These are phyloP conservation scores for Podospora didyma DNA, from an alignment of 495 filamentous ascomycete genomes.

Conservation along the genomic window DNA sequence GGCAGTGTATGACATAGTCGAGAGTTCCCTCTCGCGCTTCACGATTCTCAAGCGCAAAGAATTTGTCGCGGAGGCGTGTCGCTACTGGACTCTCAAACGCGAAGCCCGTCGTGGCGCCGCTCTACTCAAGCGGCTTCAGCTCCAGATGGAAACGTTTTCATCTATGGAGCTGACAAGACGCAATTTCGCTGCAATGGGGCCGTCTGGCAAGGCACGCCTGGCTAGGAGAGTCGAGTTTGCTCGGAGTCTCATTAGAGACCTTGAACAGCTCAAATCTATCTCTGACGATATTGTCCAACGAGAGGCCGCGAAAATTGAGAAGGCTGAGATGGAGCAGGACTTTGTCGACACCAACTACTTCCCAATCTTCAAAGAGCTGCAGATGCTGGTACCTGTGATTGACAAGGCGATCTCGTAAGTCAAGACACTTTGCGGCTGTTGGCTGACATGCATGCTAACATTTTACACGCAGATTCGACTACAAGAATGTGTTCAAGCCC, in stretches of 20 bases:
- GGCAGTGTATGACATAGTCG: slow-evolving; percentile 74
- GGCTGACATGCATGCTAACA: slow-evolving; percentile 19
- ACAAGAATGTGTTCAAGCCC: slow-evolving; percentile 64
- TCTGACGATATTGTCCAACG: slow-evolving; percentile 66
- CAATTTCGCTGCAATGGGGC: slow-evolving; percentile 89
- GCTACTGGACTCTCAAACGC: slow-evolving; percentile 96
- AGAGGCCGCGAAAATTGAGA: slow-evolving; percentile 69
- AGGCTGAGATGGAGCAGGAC: slow-evolving; percentile 67
- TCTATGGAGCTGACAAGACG: slow-evolving; percentile 94
- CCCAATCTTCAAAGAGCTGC: slow-evolving; percentile 74
- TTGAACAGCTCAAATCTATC: slow-evolving; percentile 66
- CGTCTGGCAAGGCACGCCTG: slow-evolving; percentile 71
- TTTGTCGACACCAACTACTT: slow-evolving; percentile 88
- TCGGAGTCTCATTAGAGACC: slow-evolving; percentile 65
- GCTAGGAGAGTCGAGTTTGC: slow-evolving; percentile 85
- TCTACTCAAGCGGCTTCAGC: slow-evolving; percentile 83
- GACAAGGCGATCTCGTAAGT: slow-evolving; percentile 70
- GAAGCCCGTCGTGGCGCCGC: slow-evolving; percentile 89
- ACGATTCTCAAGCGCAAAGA: slow-evolving; percentile 80
- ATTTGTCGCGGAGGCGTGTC: slow-evolving; percentile 86
- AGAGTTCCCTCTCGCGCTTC: slow-evolving; percentile 75
- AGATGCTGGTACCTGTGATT: slow-evolving; percentile 72
- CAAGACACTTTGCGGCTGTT: not conserved
- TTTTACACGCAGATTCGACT: slow-evolving; percentile 61
- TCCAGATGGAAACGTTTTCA: slow-evolving; percentile 92